These are phyloP conservation scores for Zoysia pacifica DNA, from an alignment of 176 grass and related monocot species.

Conservation along the genomic window DNA sequence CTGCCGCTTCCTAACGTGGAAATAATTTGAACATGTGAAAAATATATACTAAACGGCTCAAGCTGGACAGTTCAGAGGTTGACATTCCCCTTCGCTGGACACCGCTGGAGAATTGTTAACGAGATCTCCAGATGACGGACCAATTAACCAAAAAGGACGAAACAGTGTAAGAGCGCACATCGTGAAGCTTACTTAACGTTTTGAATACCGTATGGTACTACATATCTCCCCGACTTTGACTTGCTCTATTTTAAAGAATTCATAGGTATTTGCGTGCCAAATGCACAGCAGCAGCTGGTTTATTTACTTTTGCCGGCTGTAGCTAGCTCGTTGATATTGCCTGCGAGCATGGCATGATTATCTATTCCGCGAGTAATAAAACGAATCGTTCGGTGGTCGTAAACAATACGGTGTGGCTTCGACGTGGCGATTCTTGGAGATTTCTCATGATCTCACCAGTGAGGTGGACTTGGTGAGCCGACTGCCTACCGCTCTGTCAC, in stretches of 20 bases:
- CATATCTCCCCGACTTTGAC: not conserved
- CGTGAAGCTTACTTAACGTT: not conserved
- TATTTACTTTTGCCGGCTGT: not conserved
- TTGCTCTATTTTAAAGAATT: not conserved
- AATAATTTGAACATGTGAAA: not conserved
- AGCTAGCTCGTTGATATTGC: slow-evolving; percentile 5
- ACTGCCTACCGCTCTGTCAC: too few relatives aligned
- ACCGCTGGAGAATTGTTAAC: not conserved
- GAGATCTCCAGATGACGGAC: slow-evolving; percentile 7
- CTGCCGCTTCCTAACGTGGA: not conserved
- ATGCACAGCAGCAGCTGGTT: not conserved
- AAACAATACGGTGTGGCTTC: not conserved
- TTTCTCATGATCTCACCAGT: not conserved
- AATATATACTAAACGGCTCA: too few relatives aligned
- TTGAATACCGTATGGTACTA: not conserved
- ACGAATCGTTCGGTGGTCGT: not conserved
- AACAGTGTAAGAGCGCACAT: not conserved
- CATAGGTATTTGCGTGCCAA: not conserved
- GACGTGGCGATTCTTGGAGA: slow-evolving; percentile 19
- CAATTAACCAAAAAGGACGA: not conserved
- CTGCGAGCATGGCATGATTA: not conserved
- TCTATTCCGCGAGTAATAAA: not conserved
- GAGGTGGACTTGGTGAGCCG: too few relatives aligned
- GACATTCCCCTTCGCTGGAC: slow-evolving; percentile 9
- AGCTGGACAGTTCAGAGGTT: slow-evolving; percentile 11